phyloP scores from a whole-genome alignment of 1,139 yeast genomes.

The Kluyveromyces marxianus region DNA sequence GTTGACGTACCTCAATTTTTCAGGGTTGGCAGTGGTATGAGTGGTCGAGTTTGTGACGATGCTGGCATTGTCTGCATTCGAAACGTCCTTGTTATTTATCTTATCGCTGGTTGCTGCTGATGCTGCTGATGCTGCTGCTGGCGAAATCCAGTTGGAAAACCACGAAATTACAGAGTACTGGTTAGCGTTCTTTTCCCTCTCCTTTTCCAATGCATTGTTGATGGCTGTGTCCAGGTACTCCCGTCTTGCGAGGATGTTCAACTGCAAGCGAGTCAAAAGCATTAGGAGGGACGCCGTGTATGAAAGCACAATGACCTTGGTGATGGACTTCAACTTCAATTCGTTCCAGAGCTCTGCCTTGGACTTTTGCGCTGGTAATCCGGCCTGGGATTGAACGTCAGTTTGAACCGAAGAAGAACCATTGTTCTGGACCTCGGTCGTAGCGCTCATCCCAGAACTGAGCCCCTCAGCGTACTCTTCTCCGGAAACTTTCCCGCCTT shows the following conservation, averaged over 20 bases:
- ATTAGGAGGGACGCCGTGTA: constrained; percentile 66
- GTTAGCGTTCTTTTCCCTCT: constrained; percentile 21
- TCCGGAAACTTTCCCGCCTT: constrained; percentile 5
- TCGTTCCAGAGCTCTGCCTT: constrained; percentile 84
- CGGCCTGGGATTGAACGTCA: background rate
- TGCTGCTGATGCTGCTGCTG: too few relatives aligned
- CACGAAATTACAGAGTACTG: constrained; percentile 19
- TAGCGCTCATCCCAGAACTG: constrained; percentile 17
- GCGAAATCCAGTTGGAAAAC: constrained; percentile 12
- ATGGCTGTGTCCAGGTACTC: constrained; percentile 78
- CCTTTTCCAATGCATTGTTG: constrained; percentile 42
- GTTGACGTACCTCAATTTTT: constrained; percentile 30
- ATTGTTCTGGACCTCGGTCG: background rate
- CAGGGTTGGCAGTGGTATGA: constrained; percentile 15
- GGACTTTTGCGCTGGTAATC: constrained; percentile 36
- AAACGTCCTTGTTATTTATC: constrained; percentile 12
- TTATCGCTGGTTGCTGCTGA: constrained; percentile 22
- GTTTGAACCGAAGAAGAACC: too few relatives aligned
- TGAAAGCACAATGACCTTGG: constrained; percentile 64
- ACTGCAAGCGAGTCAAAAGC: constrained; percentile 72
- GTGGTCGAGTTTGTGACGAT: background rate
- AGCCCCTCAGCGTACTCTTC: constrained; percentile 11
- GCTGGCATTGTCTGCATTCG: constrained; percentile 8
- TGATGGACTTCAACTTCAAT: constrained; percentile 64
- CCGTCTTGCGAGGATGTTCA: constrained; percentile 80